Evolutionary conservation across 176 grass and related monocot genomes (phyloP), one percentile per base, ranked within the genome.

Genomic region (Phoenix dactylifera): DNA sequence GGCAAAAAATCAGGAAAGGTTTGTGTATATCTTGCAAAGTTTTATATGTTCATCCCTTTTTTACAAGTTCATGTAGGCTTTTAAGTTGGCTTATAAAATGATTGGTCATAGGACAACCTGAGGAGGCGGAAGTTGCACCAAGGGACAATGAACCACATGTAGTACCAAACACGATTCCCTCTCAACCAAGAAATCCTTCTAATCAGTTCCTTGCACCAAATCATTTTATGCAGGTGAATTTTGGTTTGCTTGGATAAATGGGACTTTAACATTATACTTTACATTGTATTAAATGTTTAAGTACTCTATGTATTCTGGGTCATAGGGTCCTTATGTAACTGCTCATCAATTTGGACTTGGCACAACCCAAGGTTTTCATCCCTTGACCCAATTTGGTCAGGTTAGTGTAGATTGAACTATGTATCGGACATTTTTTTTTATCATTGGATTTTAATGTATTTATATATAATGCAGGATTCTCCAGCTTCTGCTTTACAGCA

Each of bases 311-410:
- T 44, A 44, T 44, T 44, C 7, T 44, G 10, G 35, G 35, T 44
- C 35, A 22, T 5, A 55, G 53, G 53, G 18, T 55, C 17, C 53
- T 55, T 55, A 9, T 22, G 16, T 55, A 7, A 55, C 18, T 55
- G 6, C 53, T 55, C 53, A 55, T 55, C 53, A 22, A 22, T 55
- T 55, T 55, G 53, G 53, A 55, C 18, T 55, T 7, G 53, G 53
- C 16, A 55, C 53, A 55, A 55, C 17, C 18, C 53, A 55, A 55
- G n/a, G 53, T 1, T 55, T 55, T 55, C 53, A 55, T 55, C 53
- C 53, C n/a, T 22, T 55, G 53, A 22, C 53, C 20, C 53, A 55
- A 20, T 55, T 55, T 55, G 53, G 53, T 55, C 53, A 55, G 53
- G 53, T 55, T 19, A 55, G 20, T 14, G 2, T 44, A 1, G 2